Base-by-base conservation (phyloP, 2,329 filamentous ascomycete genomes). In the Sporothrix pallida region DNA sequence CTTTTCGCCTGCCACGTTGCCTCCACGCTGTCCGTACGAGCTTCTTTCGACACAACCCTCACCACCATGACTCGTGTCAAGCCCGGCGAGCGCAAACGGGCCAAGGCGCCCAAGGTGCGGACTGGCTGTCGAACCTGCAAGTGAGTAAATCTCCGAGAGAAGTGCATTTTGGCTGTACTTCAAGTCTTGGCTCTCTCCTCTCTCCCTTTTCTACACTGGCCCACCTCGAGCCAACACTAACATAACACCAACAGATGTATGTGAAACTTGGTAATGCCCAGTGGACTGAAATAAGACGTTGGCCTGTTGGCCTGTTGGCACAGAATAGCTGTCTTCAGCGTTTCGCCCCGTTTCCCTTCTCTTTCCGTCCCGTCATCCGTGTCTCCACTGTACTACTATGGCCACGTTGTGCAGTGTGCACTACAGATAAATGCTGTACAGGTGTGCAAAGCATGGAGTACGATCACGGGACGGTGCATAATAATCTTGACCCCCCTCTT, bases 81-180 rank as follows among this genome's bases (percentile, higher is more conserved):
- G n/a, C 71, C 75, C 3, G 75, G 71, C 20, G 52, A 75, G 48
- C 68, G 75, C 15, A 75, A 75, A 31, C 71, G 73, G 26, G 71
- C 50, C n/a, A 73, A 68, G 48, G 69, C 75, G 7, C 75, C 75
- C 20, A 75, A 75, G 15, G 75, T 75, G 31, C 75, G 75, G n/a
- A 72, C 75, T 6, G 75, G 75, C 1, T 75, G 75, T 31, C 68
- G 69, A 46, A 74, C 75, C 9, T 75, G 75, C 75, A 75, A 75
- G 75, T 75, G 56, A 73, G 74, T 69, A 13, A 56, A 56, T 56
- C 52, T 56, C 52, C 52, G 52, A 56, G 23, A 17, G 52, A 4
- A 26, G 23, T 3, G 23, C 23, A 26, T 26, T 26, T 3, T 26
- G 23, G 23, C 23, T 26, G 23, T 26, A 26, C 3, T 26, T 26